These are phyloP conservation scores for Begonia fuchsioides DNA, from an alignment of 306 rosid species.

Conservation along the genomic window DNA sequence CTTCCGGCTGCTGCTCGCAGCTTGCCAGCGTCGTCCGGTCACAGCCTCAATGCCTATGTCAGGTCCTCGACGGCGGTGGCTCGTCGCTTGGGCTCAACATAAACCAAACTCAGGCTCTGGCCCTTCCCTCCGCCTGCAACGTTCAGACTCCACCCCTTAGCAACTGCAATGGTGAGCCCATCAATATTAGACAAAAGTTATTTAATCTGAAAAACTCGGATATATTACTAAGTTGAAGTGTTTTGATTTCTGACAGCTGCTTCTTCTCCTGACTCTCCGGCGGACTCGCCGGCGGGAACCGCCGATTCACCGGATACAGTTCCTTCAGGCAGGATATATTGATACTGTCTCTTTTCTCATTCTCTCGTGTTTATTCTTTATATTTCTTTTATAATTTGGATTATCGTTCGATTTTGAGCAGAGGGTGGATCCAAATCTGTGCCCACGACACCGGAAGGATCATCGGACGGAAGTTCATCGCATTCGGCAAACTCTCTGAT, in stretches of 20 bases:
- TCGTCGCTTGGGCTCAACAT: slow-evolving; percentile 47
- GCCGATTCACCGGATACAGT: slow-evolving; percentile 31
- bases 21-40: slow-evolving; percentile 47
- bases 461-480: slow-evolving; percentile 42
- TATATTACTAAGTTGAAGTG: too few relatives aligned
- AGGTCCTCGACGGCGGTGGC: slow-evolving; percentile 51
- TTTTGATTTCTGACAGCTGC: slow-evolving; percentile 21
- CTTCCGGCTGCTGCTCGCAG: slow-evolving; percentile 65
- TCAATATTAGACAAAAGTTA: too few relatives aligned
- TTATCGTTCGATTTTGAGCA: slow-evolving; percentile 10
- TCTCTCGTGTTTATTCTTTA: background rate
- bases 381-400: too few relatives aligned
- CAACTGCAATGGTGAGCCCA: slow-evolving; percentile 40
- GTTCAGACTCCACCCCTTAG: slow-evolving; percentile 54
- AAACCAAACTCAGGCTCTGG: slow-evolving; percentile 62
- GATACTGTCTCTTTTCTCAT: background rate
- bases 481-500: slow-evolving; percentile 29
- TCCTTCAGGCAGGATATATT: slow-evolving; percentile 66
- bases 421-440: slow-evolving; percentile 42
- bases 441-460: slow-evolving; percentile 30
- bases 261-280: slow-evolving; percentile 52
- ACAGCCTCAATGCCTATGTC: slow-evolving; percentile 63
- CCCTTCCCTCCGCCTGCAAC: slow-evolving; percentile 64
- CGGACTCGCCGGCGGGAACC: slow-evolving; percentile 51
- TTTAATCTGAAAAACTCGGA: too few relatives aligned